Percentiles rank a stretch among this genome's conserved stretches.
Evolutionary conservation across 23 red algal species (phyloP).

Genomic region (Gracilariopsis chorda): DNA sequence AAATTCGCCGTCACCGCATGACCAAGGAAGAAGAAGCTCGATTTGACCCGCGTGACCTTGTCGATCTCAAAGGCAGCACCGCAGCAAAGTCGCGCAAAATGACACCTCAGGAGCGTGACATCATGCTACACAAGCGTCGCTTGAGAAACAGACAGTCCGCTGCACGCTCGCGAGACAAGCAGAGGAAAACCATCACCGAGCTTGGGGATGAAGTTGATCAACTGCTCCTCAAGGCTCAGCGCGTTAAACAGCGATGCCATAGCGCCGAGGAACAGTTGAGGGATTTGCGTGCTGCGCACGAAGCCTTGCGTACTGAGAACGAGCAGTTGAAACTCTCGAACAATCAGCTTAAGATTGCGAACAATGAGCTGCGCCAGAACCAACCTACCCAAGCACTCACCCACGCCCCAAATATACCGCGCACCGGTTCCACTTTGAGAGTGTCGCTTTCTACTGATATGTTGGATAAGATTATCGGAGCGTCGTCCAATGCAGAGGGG

Average conservation of each 20-base stretch:
- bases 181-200: constrained; percentile 27
- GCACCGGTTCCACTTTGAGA: background rate
- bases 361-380: background rate
- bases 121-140: constrained; percentile 79
- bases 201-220: constrained; percentile 43
- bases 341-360: background rate
- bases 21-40: constrained; percentile 65
- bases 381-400: background rate
- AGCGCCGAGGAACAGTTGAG: background rate
- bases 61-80: constrained; percentile 75
- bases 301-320: constrained; percentile 5
- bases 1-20: constrained; percentile 67
- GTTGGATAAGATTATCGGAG: constrained; percentile 62
- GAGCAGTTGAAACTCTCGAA: background rate
- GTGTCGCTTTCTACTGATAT: constrained; percentile 57
- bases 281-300: background rate
- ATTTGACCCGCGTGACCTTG: constrained; percentile 38
- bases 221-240: background rate
- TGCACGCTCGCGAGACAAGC: constrained; percentile 60
- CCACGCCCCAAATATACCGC: background rate
- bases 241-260: background rate
- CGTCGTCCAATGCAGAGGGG: background rate
- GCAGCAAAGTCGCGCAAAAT: constrained; percentile 76
- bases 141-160: constrained; percentile 71
- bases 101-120: constrained; percentile 71